A percentile compares a stretch with the other conserved stretches of the same genome.
Evolutionary conservation across 1,139 yeast species (phyloP).

Genomic region (Saccharomyces hybrid): DNA sequence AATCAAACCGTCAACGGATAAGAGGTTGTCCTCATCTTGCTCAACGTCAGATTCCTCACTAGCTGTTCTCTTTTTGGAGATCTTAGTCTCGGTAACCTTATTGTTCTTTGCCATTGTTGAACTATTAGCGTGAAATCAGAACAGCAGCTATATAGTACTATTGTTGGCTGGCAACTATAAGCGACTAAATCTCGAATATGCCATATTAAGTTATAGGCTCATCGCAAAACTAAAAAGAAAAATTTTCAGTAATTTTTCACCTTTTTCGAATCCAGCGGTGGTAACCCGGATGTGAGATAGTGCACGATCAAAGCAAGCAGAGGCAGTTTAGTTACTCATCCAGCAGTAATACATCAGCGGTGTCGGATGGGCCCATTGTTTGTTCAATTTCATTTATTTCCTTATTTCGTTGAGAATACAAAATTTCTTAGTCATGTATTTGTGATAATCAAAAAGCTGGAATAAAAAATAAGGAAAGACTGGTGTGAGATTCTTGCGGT

Average conservation of each 20-base stretch:
- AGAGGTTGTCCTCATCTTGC: slow-evolving; percentile 29
- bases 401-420: no score
- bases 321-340: no score
- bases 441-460: no score
- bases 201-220: neutral
- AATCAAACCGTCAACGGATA: slow-evolving; percentile 36
- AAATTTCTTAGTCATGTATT: no score
- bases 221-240: slow-evolving; percentile 5
- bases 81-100: slow-evolving; percentile 4
- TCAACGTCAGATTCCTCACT: slow-evolving; percentile 23
- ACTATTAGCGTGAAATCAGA: neutral
- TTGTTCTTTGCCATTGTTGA: slow-evolving; percentile 8
- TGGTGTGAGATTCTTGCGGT: no score
- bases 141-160: neutral
- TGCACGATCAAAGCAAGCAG: neutral
- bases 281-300: neutral
- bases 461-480: no score
- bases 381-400: no score
- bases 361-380: no score
- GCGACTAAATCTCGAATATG: neutral
- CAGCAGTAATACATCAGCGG: no score
- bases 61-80: slow-evolving; percentile 14
- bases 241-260: neutral
- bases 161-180: neutral
- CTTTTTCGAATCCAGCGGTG: neutral